phyloP scores from a whole-genome alignment of 371 early-diverging fungal genomes.

The Neoconidiobolus thromboides region DNA sequence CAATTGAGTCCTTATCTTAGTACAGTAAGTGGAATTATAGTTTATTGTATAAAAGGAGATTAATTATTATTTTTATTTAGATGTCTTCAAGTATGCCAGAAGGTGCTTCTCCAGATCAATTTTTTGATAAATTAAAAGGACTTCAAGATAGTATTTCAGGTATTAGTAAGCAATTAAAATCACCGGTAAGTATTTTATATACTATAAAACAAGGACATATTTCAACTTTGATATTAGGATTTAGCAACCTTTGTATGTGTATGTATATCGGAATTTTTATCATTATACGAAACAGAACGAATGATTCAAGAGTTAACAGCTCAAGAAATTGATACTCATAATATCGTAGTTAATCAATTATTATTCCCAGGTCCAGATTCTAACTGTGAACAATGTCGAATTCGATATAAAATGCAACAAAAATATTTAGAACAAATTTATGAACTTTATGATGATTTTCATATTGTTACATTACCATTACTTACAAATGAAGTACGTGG shows the following conservation, averaged over 20 bases:
- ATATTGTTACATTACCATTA: slow-evolving; percentile 66
- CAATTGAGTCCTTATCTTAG: slow-evolving; percentile 90
- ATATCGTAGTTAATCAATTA: slow-evolving; percentile 96
- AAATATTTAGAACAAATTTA: slow-evolving; percentile 95
- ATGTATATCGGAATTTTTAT: slow-evolving; percentile 96
- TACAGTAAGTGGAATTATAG: slow-evolving; percentile 23
- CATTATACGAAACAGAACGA: slow-evolving; percentile 95
- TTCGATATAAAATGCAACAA: slow-evolving; percentile 91
- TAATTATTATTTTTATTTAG: slow-evolving; percentile 12
- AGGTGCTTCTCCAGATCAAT: slow-evolving; percentile 75
- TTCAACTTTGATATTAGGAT: slow-evolving; percentile 27
- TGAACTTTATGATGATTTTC: slow-evolving; percentile 96
- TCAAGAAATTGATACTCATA: slow-evolving; percentile 95
- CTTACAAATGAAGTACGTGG: slow-evolving; percentile 94
- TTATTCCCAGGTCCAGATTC: slow-evolving; percentile 79
- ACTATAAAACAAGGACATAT: background rate
- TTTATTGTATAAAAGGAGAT: background rate
- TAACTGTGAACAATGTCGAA: slow-evolving; percentile 87
- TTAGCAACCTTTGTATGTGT: slow-evolving; percentile 97
- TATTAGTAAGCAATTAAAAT: slow-evolving; percentile 92
- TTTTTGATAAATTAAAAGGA: slow-evolving; percentile 82
- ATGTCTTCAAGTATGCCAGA: slow-evolving; percentile 96
- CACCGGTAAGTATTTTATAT: slow-evolving; percentile 43
- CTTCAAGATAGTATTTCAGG: slow-evolving; percentile 89
- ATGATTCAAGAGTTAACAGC: slow-evolving; percentile 96